phyloP scores from a whole-genome alignment of 768 basidiomycete species.

The Cubamyces sp. region DNA sequence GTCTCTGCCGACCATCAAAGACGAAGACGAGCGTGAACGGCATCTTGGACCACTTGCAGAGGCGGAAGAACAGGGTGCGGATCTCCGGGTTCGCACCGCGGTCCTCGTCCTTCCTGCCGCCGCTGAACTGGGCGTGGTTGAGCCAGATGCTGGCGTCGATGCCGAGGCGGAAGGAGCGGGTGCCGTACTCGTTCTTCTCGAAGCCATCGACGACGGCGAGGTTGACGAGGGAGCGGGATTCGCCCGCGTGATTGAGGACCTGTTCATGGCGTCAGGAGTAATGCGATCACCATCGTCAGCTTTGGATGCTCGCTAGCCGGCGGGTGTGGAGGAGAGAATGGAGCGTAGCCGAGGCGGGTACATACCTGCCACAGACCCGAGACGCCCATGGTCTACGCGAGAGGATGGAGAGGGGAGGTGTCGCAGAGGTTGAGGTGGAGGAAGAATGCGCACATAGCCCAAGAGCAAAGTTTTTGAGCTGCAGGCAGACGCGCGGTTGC shows the following conservation, averaged over 20 bases:
- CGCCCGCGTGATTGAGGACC: slow-evolving; percentile 44
- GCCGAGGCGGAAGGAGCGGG: slow-evolving; percentile 44
- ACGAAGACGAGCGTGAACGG: slow-evolving; percentile 50
- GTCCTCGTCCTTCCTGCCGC: slow-evolving; percentile 3
- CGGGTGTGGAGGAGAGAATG: background rate
- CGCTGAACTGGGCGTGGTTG: slow-evolving; percentile 33
- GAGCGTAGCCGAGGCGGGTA: background rate
- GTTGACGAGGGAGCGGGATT: slow-evolving; percentile 42
- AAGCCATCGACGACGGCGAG: slow-evolving; percentile 46
- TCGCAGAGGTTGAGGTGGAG: background rate
- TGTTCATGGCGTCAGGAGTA: slow-evolving; percentile 17
- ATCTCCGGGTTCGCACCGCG: slow-evolving; percentile 48
- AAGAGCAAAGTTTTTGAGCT: background rate
- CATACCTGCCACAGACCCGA: slow-evolving; percentile 33
- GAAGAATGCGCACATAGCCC: background rate
- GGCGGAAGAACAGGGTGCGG: slow-evolving; percentile 48
- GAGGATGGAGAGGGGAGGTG: background rate
- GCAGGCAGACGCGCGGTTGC: no score
- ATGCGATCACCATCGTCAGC: background rate
- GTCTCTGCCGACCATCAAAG: slow-evolving; percentile 50
- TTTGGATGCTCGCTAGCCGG: background rate
- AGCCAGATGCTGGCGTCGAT: slow-evolving; percentile 46
- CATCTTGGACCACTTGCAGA: slow-evolving; percentile 39
- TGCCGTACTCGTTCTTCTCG: slow-evolving; percentile 39
- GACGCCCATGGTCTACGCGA: slow-evolving; percentile 28